Evolutionary conservation across 2,329 filamentous ascomycete genomes (phyloP).

Genomic region (Pestalotiopsis sp.): DNA sequence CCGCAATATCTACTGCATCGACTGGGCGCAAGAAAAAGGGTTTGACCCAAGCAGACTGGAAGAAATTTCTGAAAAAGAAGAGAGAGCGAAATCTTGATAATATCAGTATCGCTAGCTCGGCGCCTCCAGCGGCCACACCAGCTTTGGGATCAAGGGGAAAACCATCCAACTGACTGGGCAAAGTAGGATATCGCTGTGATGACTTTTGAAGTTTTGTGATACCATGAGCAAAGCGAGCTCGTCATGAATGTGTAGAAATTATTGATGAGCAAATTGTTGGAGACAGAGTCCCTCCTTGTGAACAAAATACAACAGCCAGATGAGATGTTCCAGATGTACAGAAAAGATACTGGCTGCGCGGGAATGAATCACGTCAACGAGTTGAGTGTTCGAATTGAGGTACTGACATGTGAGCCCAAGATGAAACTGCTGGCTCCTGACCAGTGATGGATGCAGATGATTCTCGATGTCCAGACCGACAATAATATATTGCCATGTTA

Average conservation of each 20-base stretch:
- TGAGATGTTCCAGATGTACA: no score
- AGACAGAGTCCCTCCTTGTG: no score
- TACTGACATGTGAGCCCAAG: no score
- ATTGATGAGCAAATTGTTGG: no score
- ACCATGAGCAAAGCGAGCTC: background rate
- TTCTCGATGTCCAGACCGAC: no score
- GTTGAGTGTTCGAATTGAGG: no score
- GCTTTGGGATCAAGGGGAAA: background rate
- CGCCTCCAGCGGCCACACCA: background rate
- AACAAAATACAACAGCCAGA: no score
- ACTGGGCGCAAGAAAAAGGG: background rate
- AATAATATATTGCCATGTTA: no score
- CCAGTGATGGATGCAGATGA: no score
- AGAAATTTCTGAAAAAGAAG: slow-evolving; percentile 1
- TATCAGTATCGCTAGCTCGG: slow-evolving; percentile 12
- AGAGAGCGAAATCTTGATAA: background rate
- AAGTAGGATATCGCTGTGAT: background rate
- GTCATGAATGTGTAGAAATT: background rate
- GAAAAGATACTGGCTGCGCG: no score
- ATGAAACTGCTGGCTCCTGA: no score
- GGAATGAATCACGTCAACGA: no score
- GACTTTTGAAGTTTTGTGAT: background rate
- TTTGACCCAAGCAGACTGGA: background rate
- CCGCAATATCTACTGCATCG: background rate
- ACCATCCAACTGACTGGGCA: background rate